Conservation (phyloP, 306 rosid species). For the Urtica urens region DNA sequence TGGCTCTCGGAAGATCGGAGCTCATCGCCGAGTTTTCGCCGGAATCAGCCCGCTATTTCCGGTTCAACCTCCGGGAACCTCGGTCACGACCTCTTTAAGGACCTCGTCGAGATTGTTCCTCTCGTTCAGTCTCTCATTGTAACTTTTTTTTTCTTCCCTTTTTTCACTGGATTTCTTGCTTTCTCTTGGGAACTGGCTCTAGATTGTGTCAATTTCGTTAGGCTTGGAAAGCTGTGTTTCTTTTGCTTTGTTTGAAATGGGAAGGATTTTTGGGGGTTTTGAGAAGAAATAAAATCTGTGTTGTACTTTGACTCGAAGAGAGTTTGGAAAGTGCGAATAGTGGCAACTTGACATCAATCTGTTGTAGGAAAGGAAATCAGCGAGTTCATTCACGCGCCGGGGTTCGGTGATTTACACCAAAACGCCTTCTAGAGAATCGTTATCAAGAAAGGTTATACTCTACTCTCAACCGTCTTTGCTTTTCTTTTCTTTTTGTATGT, state of each 20-base stretch:
- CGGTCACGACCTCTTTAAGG: constrained; percentile 75
- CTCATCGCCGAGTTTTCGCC: constrained; percentile 38
- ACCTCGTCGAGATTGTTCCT: constrained; percentile 82
- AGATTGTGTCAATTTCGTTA: neutral
- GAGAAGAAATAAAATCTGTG: neutral
- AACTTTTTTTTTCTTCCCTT: constrained; percentile 14
- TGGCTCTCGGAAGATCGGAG: constrained; percentile 58
- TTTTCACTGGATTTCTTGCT: neutral
- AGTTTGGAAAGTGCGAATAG: constrained; percentile 1
- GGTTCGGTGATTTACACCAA: constrained; percentile 85
- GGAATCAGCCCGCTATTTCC: constrained; percentile 26
- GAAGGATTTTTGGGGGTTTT: neutral
- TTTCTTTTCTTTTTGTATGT: too few relatives aligned
- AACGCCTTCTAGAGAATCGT: constrained; percentile 75
- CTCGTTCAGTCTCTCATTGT: constrained; percentile 87
- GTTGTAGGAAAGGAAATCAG: constrained; percentile 73
- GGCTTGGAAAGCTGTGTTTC: neutral
- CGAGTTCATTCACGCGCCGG: constrained; percentile 75
- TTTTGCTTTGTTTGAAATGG: neutral
- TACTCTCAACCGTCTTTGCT: neutral
- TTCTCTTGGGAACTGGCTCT: too few relatives aligned
- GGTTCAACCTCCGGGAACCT: constrained; percentile 34
- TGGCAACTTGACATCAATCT: neutral
- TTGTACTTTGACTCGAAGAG: neutral
- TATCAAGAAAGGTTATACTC: constrained; percentile 44